A percentile compares a stretch with the other conserved stretches of the same genome.
phyloP scores from a whole-genome alignment of 345 rosid species.

The Dovyalis caffra region DNA sequence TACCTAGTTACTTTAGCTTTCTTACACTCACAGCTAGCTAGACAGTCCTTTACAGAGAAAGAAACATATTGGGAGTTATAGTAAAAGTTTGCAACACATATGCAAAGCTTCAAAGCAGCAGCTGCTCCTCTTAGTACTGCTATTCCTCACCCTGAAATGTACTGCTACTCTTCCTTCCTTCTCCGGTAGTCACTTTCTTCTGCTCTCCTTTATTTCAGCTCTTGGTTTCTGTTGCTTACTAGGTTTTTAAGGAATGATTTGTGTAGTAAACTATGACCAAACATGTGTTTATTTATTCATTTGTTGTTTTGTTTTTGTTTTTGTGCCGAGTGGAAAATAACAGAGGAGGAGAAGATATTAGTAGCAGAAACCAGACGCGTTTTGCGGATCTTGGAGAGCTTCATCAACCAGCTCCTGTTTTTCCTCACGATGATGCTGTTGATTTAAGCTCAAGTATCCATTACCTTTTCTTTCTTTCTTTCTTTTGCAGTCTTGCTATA shows the following conservation, averaged over 20 bases:
- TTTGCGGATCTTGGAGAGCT: slow-evolving; percentile 72
- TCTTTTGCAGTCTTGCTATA: not conserved
- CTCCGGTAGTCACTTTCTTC: slow-evolving; percentile 45
- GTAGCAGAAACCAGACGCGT: slow-evolving; percentile 38
- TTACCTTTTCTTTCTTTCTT: slow-evolving; percentile 6
- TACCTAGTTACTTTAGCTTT: too few species aligned
- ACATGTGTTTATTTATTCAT: not conserved
- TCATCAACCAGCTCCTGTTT: slow-evolving; percentile 56
- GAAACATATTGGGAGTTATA: not conserved
- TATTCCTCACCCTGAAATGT: slow-evolving; percentile 47
- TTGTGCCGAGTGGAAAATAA: not conserved
- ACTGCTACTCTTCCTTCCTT: slow-evolving; percentile 63
- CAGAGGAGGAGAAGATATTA: slow-evolving; percentile 47
- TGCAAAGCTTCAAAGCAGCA: slow-evolving; percentile 79
- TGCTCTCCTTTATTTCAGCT: not conserved
- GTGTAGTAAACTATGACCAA: not conserved
- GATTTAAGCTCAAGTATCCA: slow-evolving; percentile 75
- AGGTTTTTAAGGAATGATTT: not conserved
- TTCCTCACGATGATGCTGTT: slow-evolving; percentile 65
- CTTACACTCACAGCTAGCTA: not conserved
- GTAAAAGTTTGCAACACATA: slow-evolving; percentile 5
- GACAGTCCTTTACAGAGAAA: not conserved
- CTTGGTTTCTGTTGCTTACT: not conserved
- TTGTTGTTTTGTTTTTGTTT: slow-evolving; percentile 1
- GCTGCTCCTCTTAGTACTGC: slow-evolving; percentile 13